Percentiles rank a stretch among this genome's conserved stretches.
Evolutionary conservation across 2,329 filamentous ascomycete species (phyloP).

Genomic region (Microcera coccophila): DNA sequence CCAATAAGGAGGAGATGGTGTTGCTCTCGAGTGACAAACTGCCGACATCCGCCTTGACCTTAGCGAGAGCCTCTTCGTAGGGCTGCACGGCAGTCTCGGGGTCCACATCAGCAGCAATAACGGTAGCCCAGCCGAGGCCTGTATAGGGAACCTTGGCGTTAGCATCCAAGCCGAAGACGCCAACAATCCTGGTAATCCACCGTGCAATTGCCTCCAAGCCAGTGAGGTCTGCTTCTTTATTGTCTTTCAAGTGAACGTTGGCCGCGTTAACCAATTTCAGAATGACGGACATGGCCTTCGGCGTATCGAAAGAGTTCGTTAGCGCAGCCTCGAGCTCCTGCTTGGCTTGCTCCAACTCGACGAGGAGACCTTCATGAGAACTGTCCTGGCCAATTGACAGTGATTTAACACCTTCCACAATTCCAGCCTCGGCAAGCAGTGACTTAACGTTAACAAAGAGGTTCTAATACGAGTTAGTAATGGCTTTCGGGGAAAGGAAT

Average conservation of each 20-base stretch:
- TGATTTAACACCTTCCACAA: constrained; percentile 32
- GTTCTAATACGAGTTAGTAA: constrained; percentile 39
- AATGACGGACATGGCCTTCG: constrained; percentile 72
- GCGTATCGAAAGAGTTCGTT: constrained; percentile 84
- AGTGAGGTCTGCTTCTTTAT: constrained; percentile 44
- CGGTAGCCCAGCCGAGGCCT: constrained; percentile 53
- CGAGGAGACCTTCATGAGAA: constrained; percentile 31
- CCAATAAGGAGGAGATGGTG: constrained; percentile 40
- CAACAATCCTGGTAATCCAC: constrained; percentile 80
- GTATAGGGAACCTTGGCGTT: constrained; percentile 53
- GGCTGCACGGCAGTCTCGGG: constrained; percentile 45
- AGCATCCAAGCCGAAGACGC: constrained; percentile 76
- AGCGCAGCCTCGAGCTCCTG: constrained; percentile 57
- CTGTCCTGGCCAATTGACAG: constrained; percentile 37
- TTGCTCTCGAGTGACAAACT: constrained; percentile 48
- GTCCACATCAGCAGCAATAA: constrained; percentile 38
- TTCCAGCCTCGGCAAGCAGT: constrained; percentile 44
- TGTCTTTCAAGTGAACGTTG: constrained; percentile 57
- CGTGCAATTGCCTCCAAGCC: constrained; percentile 58
- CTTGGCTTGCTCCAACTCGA: constrained; percentile 51
- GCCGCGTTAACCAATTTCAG: constrained; percentile 72
- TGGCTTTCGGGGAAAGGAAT: background rate
- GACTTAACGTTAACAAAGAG: constrained; percentile 58
- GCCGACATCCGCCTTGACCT: constrained; percentile 45
- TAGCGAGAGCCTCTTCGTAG: constrained; percentile 44